Evolutionary conservation across 2,329 filamentous ascomycete genomes (phyloP).

Genomic region (Shiraia bambusicola): DNA sequence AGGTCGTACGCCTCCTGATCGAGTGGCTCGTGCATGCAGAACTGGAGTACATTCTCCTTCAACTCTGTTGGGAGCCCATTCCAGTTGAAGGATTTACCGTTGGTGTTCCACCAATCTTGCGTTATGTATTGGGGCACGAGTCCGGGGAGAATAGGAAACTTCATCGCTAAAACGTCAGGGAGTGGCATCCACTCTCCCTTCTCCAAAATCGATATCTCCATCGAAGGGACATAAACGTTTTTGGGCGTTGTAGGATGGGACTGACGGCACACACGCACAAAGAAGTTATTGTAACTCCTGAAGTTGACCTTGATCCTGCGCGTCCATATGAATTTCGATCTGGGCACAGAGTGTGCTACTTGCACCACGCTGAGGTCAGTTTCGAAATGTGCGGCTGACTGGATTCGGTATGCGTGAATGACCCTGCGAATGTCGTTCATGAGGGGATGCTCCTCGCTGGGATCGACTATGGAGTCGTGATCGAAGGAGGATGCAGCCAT

Average conservation of each 20-base stretch:
- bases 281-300: not conserved
- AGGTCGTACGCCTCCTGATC: not conserved
- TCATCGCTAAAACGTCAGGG: constrained; percentile 3
- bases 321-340: not conserved
- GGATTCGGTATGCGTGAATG: constrained; percentile 7
- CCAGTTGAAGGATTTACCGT: constrained; percentile 33
- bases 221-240: not conserved
- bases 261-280: not conserved
- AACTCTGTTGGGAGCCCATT: constrained; percentile 25
- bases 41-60: constrained; percentile 26
- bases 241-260: too few relatives aligned
- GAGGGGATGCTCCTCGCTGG: constrained; percentile 6
- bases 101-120: constrained; percentile 24
- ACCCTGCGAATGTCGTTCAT: constrained; percentile 6
- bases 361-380: constrained; percentile 7
- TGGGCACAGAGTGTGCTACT: not conserved
- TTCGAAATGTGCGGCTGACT: constrained; percentile 9
- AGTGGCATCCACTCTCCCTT: constrained; percentile 4
- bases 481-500: too few relatives aligned
- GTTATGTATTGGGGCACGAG: constrained; percentile 2
- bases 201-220: not conserved
- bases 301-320: constrained; percentile 2
- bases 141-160: constrained; percentile 3
- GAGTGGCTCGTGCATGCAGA: constrained; percentile 15
- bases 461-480: too few relatives aligned